Evolutionary conservation across 768 basidiomycete species (phyloP).

Genomic region (Agaricus bisporus): DNA sequence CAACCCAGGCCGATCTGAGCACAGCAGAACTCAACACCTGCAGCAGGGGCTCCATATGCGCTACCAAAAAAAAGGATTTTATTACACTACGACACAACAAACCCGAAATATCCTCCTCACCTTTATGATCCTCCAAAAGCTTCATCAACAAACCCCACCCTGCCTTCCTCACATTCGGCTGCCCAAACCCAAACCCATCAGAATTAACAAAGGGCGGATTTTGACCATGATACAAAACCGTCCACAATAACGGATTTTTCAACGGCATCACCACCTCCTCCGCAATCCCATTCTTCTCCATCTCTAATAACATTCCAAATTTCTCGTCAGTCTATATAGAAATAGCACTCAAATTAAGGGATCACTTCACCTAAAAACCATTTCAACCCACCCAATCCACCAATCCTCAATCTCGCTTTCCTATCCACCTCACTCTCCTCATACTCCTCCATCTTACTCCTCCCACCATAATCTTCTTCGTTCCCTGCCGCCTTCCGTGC

Average conservation of each 20-base stretch:
- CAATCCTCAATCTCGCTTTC: slow-evolving; percentile 61
- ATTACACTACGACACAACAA: not conserved
- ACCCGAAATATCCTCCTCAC: slow-evolving; percentile 20
- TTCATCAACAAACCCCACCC: slow-evolving; percentile 56
- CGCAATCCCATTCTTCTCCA: not conserved
- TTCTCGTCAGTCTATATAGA: not conserved
- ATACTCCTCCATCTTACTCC: slow-evolving; percentile 47
- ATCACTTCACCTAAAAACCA: slow-evolving; percentile 54
- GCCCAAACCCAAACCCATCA: slow-evolving; percentile 47
- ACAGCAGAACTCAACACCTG: slow-evolving; percentile 48
- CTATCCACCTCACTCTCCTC: slow-evolving; percentile 71
- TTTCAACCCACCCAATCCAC: slow-evolving; percentile 57
- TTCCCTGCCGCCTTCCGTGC: not conserved
- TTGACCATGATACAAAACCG: slow-evolving; percentile 40
- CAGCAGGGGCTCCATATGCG: slow-evolving; percentile 25
- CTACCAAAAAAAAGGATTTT: slow-evolving; percentile 2
- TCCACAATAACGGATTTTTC: slow-evolving; percentile 54
- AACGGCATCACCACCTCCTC: slow-evolving; percentile 35
- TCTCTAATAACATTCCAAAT: not conserved
- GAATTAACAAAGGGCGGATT: slow-evolving; percentile 34
- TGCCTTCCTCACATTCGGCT: slow-evolving; percentile 68
- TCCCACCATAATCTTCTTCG: slow-evolving; percentile 10
- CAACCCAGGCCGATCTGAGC: slow-evolving; percentile 63
- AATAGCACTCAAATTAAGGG: not conserved
- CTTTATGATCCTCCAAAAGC: slow-evolving; percentile 39